Base-by-base conservation (phyloP, 225 moss, liverwort and hornwort genomes). In the Sphagnum contortum region DNA sequence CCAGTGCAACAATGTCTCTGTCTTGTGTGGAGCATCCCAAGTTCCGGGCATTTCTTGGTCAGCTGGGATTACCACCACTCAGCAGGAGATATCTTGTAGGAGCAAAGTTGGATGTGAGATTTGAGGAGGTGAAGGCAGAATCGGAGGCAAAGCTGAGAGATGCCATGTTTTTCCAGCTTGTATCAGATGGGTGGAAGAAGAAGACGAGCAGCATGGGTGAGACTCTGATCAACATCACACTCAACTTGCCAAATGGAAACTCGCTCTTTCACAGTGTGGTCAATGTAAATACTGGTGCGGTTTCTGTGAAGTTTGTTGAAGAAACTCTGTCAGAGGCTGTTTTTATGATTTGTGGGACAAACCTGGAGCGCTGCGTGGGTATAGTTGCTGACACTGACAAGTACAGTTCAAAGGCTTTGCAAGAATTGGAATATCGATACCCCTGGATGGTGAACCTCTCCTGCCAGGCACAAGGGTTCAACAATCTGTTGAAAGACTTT, bases 21-120 rank as follows among this genome's bases (percentile, higher is more conserved):
- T 93, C 93, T 6, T 93, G 90, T 53, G 88, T 93, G 13, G 93
- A 93, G 78, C 93, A 93, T 67, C 93, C 93, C 51, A 93, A 93
- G 83, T 93, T 93, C 66, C 90, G 88, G 69, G 84, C 86, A 14
- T 93, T 93, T 64, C 78, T 93, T 3, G 73, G 65, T 5, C 88
- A 90, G 67, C 87, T 93, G 57, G 93, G 93, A 8, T 78, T 93
- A 29, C 93, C 93, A 2, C 76, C 86, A 5, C 83, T 93, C 51
- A 88, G 88, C 63, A 73, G 93, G 50, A 78, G 88, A 5, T 80
- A 83, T 66, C 85, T 93, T 52, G 86, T 76, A 45, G 90, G 90
- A 56, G 83, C 83, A 3, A 88, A 88, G 72, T 82, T 93, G 60
- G 93, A 93, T 11, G 71, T 82, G 8, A 93, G 86, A 82, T 93